Evolutionary conservation across 495 filamentous ascomycete genomes (phyloP), one percentile per base, ranked within the genome.

Genomic region (Neurospora hispaniola): DNA sequence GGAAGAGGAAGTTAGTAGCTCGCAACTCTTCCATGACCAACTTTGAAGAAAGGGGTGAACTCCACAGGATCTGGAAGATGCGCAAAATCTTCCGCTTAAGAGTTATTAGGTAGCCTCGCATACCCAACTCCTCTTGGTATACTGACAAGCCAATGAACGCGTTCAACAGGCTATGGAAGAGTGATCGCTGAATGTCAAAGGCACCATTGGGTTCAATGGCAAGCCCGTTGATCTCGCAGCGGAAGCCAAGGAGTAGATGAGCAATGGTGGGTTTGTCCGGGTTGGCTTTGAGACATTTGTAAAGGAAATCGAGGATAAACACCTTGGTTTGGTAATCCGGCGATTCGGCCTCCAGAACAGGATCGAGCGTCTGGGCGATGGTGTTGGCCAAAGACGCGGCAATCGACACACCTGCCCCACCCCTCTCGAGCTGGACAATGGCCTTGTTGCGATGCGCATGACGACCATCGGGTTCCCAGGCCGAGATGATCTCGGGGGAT

Each of bases 201-300:
- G 89, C 78, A 41, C 93, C 85, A 38, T 87, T 84, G 0, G 87
- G 77, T 62, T 89, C 82, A 35, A 96, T 81, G 69, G 87, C 88
- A 20, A 98, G 81, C n/a, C 84, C 83, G 69, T 87, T 87, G 27
- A 89, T 85, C 35, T 88, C 86, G 76, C 93, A 94, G 41, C 85
- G 84, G 78, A 99, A 98, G 1, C 96, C 96, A 27, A 99, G 90
- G 23, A 99, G 82, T 59, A 96, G 85, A 80, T 99, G 96, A 4
- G 95, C 94, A 68, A 98, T 88, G 18, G 90, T 95, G 5, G 95
- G 94, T 71, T 81, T 80, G 76, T 90, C 88, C 39, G 90, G 88
- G 39, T 90, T 88, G 20, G 90, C 87, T 48, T 85, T 86, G 10
- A 99, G 81, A 78, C 92, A 94, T 74, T 87, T 88, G 77, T 93